These are phyloP conservation scores for Tetrahymena thermophila DNA, from an alignment of 73 alveolate species.

Conservation along the genomic window DNA sequence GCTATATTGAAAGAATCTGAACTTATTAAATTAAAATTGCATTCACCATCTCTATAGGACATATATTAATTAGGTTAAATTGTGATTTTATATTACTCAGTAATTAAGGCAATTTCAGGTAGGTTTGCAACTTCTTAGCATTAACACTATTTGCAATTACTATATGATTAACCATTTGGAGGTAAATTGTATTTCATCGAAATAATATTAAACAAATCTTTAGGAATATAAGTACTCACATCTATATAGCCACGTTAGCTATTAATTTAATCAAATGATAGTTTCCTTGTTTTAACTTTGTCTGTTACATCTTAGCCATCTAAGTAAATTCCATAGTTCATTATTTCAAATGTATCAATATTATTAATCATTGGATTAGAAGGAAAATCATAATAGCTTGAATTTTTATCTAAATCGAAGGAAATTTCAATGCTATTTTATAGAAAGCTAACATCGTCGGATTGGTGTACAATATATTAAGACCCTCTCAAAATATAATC, in stretches of 20 bases:
- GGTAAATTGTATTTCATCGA: too few relatives aligned
- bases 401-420: neutral
- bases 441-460: neutral
- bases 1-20: neutral
- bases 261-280: neutral
- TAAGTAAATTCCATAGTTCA: neutral
- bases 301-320: neutral
- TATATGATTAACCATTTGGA: too few relatives aligned
- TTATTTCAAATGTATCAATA: neutral
- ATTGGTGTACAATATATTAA: too few relatives aligned
- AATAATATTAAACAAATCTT: neutral
- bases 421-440: too few relatives aligned
- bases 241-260: neutral
- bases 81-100: neutral
- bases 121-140: neutral
- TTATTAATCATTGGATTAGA: neutral
- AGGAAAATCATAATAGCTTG: neutral
- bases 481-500: neutral
- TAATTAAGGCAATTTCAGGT: neutral
- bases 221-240: neutral
- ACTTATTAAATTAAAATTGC: neutral
- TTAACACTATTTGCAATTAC: neutral
- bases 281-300: too few relatives aligned
- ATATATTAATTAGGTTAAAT: neutral
- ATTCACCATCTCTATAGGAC: too few relatives aligned